phyloP scores from a whole-genome alignment of 179 eudicot species.

The Carnegiea gigantea region DNA sequence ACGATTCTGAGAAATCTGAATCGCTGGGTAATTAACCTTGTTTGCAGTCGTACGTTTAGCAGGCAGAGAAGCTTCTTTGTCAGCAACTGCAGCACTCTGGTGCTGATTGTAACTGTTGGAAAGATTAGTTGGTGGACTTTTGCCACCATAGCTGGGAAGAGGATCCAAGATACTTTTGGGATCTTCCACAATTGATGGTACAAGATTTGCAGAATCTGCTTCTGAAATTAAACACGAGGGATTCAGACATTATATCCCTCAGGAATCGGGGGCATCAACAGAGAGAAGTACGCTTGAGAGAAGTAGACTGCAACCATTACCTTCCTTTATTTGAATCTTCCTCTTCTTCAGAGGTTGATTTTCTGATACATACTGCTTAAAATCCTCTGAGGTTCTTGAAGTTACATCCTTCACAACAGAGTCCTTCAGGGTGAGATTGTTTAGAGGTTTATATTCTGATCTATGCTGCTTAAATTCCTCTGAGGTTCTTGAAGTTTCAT shows the following conservation, averaged over 20 bases:
- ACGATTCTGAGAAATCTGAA: conserved; percentile 12
- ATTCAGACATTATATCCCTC: neutral
- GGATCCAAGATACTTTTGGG: conserved; percentile 14
- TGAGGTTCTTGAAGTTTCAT: conserved; percentile 16
- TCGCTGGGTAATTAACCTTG: conserved; percentile 5
- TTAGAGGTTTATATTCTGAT: conserved; percentile 23
- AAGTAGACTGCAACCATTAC: conserved; percentile 8
- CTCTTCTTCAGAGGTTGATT: conserved; percentile 29
- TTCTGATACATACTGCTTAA: conserved; percentile 16
- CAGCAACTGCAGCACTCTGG: conserved; percentile 9
- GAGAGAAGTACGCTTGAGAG: neutral
- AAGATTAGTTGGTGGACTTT: conserved; percentile 15
- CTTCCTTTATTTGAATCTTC: conserved; percentile 10
- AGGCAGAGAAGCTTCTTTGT: neutral
- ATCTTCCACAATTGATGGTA: conserved; percentile 12
- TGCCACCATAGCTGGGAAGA: conserved; percentile 1
- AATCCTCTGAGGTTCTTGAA: conserved; percentile 12
- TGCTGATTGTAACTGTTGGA: conserved; percentile 3
- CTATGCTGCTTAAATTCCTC: conserved; percentile 12
- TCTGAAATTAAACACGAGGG: conserved; percentile 6
- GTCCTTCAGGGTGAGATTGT: conserved; percentile 17
- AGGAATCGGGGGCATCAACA: neutral
- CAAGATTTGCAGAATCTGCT: conserved; percentile 8
- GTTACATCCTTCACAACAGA: conserved; percentile 10
- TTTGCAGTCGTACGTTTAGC: neutral